A percentile compares a stretch with the other conserved stretches of the same genome.
Conservation (phyloP, 495 filamentous ascomycete species). For the Letharia lupina region DNA sequence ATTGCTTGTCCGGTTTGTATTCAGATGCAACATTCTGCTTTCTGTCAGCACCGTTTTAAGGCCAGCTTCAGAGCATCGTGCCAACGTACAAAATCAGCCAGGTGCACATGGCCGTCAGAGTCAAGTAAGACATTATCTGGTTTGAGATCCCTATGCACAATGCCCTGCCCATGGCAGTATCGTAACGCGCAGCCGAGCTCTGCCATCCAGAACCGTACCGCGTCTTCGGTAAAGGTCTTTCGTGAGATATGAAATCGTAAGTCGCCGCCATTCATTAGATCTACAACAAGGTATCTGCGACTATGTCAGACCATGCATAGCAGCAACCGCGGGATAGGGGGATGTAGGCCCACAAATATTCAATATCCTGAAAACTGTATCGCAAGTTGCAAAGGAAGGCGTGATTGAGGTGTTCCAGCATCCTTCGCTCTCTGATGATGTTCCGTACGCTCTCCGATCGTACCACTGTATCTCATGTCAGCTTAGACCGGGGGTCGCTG, state of each 20-base stretch:
- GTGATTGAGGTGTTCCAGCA: slow-evolving; percentile 97
- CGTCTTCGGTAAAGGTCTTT: slow-evolving; percentile 96
- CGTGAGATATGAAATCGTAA: slow-evolving; percentile 95
- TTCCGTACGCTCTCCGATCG: slow-evolving; percentile 96
- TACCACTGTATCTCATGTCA: slow-evolving; percentile 56
- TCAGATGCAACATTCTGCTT: slow-evolving; percentile 91
- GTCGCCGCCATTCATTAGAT: slow-evolving; percentile 97
- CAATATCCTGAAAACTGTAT: slow-evolving; percentile 98
- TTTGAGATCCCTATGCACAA: slow-evolving; percentile 95
- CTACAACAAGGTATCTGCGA: slow-evolving; percentile 86
- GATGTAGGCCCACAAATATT: slow-evolving; percentile 73
- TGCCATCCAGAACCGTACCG: slow-evolving; percentile 92
- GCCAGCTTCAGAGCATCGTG: not conserved
- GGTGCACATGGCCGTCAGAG: slow-evolving; percentile 89
- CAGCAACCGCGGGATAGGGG: not conserved
- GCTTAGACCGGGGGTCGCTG: slow-evolving; percentile 2
- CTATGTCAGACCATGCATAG: slow-evolving; percentile 19
- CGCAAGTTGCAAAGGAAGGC: slow-evolving; percentile 97
- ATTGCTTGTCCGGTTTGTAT: slow-evolving; percentile 65
- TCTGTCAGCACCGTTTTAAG: slow-evolving; percentile 15
- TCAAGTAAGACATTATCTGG: slow-evolving; percentile 95
- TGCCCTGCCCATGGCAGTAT: slow-evolving; percentile 86
- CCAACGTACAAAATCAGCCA: slow-evolving; percentile 86
- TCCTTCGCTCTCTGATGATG: slow-evolving; percentile 91
- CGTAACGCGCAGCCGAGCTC: slow-evolving; percentile 85